A percentile compares a stretch with the other conserved stretches of the same genome.
Evolutionary conservation across 805 yeast species (phyloP).

Genomic region (Isabelozyma gotoi): DNA sequence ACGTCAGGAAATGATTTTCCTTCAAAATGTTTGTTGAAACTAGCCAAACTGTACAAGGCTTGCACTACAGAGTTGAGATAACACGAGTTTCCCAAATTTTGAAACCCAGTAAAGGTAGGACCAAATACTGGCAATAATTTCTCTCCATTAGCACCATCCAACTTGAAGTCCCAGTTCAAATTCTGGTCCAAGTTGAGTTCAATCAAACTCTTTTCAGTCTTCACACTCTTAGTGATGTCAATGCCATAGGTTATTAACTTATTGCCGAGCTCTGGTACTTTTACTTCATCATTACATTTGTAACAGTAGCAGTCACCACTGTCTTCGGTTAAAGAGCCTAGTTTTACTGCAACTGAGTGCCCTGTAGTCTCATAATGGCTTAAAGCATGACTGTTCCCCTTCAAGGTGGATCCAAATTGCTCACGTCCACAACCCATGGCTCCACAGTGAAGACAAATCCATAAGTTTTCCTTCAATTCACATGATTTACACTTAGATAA

Average conservation of each 20-base stretch:
- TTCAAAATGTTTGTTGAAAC: constrained; percentile 40
- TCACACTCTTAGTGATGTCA: constrained; percentile 50
- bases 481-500: constrained; percentile 54
- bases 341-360: constrained; percentile 85
- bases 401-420: constrained; percentile 83
- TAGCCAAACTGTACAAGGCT: constrained; percentile 51
- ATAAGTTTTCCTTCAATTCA: constrained; percentile 71
- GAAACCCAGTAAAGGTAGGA: constrained; percentile 75
- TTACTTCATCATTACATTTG: constrained; percentile 83
- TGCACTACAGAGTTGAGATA: constrained; percentile 83
- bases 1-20: constrained; percentile 24
- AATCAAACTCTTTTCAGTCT: constrained; percentile 84
- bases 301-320: constrained; percentile 86
- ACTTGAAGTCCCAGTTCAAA: constrained; percentile 86
- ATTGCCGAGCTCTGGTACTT: constrained; percentile 56
- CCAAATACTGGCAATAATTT: constrained; percentile 69
- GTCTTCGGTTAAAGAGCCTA: constrained; percentile 77
- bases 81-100: constrained; percentile 91
- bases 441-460: constrained; percentile 94
- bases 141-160: constrained; percentile 71
- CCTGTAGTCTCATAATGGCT: constrained; percentile 56
- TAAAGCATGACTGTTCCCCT: constrained; percentile 93
- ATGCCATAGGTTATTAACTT: constrained; percentile 65
- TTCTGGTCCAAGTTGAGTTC: constrained; percentile 94
- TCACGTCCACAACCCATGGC: constrained; percentile 91